Conservation (phyloP, 2,329 filamentous ascomycete species). For the Xylariomycetidae sp. region DNA sequence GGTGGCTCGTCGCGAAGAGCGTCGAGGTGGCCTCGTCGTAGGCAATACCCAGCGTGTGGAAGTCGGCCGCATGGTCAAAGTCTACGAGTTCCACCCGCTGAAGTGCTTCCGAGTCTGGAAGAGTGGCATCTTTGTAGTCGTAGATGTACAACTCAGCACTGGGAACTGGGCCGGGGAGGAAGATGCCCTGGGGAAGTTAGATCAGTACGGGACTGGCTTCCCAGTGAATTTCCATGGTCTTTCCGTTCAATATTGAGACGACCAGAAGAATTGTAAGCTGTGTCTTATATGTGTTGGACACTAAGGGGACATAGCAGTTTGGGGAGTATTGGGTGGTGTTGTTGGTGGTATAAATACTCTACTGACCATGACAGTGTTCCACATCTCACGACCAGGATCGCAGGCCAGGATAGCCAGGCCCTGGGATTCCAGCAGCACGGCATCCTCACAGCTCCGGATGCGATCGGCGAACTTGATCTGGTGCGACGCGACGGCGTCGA, state of each 20-base stretch:
- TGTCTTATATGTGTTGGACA: too few relatives aligned
- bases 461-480: conserved; percentile 30
- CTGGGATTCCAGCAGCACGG: conserved; percentile 27
- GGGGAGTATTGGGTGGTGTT: too few relatives aligned
- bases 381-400: conserved; percentile 33
- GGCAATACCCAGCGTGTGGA: conserved; percentile 35
- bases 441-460: conserved; percentile 36
- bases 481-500: conserved; percentile 21
- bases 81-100: conserved; percentile 18
- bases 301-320: too few relatives aligned
- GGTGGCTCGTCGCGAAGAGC: conserved; percentile 33
- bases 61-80: conserved; percentile 21
- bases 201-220: not conserved
- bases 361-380: conserved; percentile 36
- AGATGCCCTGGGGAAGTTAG: conserved; percentile 19
- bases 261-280: too few relatives aligned
- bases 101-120: conserved; percentile 16
- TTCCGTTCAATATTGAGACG: too few relatives aligned
- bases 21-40: conserved; percentile 29
- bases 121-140: conserved; percentile 25
- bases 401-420: conserved; percentile 32
- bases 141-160: conserved; percentile 31
- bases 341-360: not conserved
- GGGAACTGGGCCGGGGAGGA: conserved; percentile 18
- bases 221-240: not conserved